Evolutionary conservation across 164 flowering plant genomes (phyloP).

Genomic region (Liquidambar formosana): DNA sequence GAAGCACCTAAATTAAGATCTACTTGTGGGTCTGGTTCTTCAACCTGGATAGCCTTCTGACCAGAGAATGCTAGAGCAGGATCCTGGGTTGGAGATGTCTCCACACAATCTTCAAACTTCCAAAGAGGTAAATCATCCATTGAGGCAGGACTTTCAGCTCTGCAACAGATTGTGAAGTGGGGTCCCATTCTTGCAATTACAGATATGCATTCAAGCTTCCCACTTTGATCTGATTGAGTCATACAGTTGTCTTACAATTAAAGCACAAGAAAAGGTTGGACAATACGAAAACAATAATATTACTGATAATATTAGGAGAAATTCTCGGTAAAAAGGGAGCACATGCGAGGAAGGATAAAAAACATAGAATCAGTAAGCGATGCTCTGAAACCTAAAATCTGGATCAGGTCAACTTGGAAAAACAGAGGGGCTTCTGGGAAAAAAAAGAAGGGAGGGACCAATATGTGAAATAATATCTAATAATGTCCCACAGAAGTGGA

Average conservation of each 20-base stretch:
- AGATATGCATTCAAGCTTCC: conserved; percentile 93
- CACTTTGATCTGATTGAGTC: conserved; percentile 72
- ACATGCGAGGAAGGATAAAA: neutral
- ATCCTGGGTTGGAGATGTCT: conserved; percentile 82
- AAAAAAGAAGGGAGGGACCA: too few relatives aligned
- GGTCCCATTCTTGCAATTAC: conserved; percentile 70
- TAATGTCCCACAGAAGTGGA: neutral
- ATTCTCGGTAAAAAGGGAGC: neutral
- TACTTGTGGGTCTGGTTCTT: conserved; percentile 85
- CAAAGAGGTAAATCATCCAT: conserved; percentile 91
- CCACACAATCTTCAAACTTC: conserved; percentile 88
- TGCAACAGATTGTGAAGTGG: conserved; percentile 75
- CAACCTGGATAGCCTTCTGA: conserved; percentile 85
- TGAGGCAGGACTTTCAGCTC: conserved; percentile 97
- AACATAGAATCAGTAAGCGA: neutral
- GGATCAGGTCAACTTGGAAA: neutral
- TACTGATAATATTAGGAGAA: neutral
- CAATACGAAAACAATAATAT: neutral
- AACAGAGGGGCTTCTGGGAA: too few relatives aligned
- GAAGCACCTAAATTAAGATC: conserved; percentile 63
- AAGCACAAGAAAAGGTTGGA: neutral
- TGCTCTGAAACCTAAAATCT: neutral
- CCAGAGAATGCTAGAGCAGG: conserved; percentile 77
- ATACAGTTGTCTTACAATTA: conserved; percentile 1
- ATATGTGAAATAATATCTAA: too few relatives aligned